These are phyloP conservation scores for Monosporascus ibericus DNA, from an alignment of 2,329 filamentous ascomycete species.

Conservation along the genomic window DNA sequence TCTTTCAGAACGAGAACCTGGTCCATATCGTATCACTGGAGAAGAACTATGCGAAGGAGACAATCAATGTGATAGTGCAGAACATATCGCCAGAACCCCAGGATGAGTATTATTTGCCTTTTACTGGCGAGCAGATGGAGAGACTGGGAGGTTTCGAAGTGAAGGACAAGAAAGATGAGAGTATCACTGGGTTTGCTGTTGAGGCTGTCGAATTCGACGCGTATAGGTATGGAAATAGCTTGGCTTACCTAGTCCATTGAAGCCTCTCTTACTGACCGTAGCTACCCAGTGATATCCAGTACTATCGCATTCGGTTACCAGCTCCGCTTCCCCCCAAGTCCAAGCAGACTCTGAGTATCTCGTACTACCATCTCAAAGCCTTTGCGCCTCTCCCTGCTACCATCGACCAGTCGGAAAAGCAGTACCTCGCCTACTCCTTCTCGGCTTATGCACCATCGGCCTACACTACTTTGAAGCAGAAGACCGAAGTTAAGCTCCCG, in stretches of 20 bases:
- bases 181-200: conserved; percentile 60
- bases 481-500: conserved; percentile 91
- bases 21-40: conserved; percentile 87
- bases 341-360: conserved; percentile 82
- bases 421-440: conserved; percentile 82
- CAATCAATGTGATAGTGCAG: conserved; percentile 89
- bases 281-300: conserved; percentile 59
- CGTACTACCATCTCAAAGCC: conserved; percentile 74
- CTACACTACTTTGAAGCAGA: conserved; percentile 85
- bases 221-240: conserved; percentile 41
- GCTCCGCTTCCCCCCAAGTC: conserved; percentile 66
- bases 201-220: conserved; percentile 61
- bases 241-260: conserved; percentile 4
- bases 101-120: conserved; percentile 85
- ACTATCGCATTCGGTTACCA: conserved; percentile 77
- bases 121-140: conserved; percentile 68
- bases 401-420: conserved; percentile 78
- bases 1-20: conserved; percentile 90
- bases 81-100: conserved; percentile 77
- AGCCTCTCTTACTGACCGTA: conserved; percentile 16
- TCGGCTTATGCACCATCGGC: conserved; percentile 78
- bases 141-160: conserved; percentile 83
- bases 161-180: conserved; percentile 79
- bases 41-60: conserved; percentile 86
- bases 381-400: conserved; percentile 72